Percentiles rank a stretch among this genome's conserved stretches.
Conservation (phyloP, 2,329 filamentous ascomycete species). For the Cladophialophora immunda region DNA sequence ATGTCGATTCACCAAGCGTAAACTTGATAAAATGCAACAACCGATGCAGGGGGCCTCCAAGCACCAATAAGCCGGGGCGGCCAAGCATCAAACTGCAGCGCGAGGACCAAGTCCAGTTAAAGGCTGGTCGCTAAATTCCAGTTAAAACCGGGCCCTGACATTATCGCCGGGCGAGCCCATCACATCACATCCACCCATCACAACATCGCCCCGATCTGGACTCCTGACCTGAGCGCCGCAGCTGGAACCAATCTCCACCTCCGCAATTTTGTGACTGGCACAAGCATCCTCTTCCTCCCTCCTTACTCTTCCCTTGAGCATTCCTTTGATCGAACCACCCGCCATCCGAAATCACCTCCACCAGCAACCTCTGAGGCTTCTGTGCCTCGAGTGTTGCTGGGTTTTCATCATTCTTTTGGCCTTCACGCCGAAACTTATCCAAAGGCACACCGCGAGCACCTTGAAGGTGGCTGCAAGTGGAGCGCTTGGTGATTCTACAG, state of each 20-base stretch:
- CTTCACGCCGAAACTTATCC: neutral
- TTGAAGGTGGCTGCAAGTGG: neutral
- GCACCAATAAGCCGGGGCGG: slow-evolving; percentile 2
- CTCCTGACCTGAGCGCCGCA: neutral
- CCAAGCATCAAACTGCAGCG: neutral
- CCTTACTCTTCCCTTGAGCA: slow-evolving; percentile 5
- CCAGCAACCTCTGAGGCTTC: slow-evolving; percentile 30
- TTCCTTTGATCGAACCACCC: slow-evolving; percentile 6
- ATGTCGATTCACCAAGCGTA: neutral
- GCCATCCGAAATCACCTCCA: slow-evolving; percentile 5
- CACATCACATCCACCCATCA: slow-evolving; percentile 5
- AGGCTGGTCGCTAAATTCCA: neutral
- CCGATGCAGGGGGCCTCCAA: neutral
- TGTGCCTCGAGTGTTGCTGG: slow-evolving; percentile 31
- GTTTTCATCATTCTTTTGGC: neutral
- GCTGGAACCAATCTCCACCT: slow-evolving; percentile 6
- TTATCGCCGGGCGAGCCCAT: slow-evolving; percentile 15
- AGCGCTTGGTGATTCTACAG: slow-evolving; percentile 6
- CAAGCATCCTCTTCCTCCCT: slow-evolving; percentile 17
- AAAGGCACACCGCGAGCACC: neutral
- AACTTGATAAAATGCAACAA: neutral
- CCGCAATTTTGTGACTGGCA: slow-evolving; percentile 13
- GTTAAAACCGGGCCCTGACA: slow-evolving; percentile 18
- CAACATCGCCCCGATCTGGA: neutral
- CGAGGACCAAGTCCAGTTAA: neutral